Evolutionary conservation across 495 filamentous ascomycete genomes (phyloP), one percentile per base, ranked within the genome.

Genomic region (Cenococcum geophilum): DNA sequence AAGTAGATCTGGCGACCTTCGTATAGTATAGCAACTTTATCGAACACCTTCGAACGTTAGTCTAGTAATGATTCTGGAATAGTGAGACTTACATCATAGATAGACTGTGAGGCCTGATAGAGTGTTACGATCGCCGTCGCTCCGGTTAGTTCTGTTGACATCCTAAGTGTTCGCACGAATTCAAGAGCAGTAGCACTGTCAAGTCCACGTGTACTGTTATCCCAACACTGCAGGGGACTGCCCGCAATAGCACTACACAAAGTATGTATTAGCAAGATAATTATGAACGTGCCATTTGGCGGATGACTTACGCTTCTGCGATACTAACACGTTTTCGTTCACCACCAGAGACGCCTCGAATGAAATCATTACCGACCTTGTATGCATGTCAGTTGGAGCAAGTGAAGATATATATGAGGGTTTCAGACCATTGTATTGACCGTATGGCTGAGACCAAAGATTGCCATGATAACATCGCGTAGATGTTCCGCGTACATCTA

Each of bases 1-100:
- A 74, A 74, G 60, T 62, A 75, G 32, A 74, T 73, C 32, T 73
- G 67, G 5, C 69, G 63, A 14, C 73, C 73, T 55, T 74, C 70
- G 50, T 75, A 72, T 1, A 75, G 59, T 2, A 75, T 57, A 18
- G 63, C 21, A 8, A 67, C 73, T 54, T 74, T 74, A 66, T 75
- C 69, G 55, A 75, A 74, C n/a, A n/a, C n/a, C n/a, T n/a, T n/a
- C n/a, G n/a, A n/a, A n/a, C n/a, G n/a, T n/a, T n/a, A 11, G 48
- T 37, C 59, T 67, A 16, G 1, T 3, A 12, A 50, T 18, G 16
- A 18, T 14, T 48, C 14, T 56, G 14, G 36, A 6, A 6, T 40
- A 6, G 36, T 14, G 36, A 40, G 54, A 45, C 43, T 40, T 1
- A 67, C 32, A 42, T 75, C 66, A 36, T 70, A 71, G 5, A 59